Percentiles rank a stretch among this genome's conserved stretches.
Conservation (phyloP, 768 basidiomycete genomes). For the Sarcomyxa edulis region DNA sequence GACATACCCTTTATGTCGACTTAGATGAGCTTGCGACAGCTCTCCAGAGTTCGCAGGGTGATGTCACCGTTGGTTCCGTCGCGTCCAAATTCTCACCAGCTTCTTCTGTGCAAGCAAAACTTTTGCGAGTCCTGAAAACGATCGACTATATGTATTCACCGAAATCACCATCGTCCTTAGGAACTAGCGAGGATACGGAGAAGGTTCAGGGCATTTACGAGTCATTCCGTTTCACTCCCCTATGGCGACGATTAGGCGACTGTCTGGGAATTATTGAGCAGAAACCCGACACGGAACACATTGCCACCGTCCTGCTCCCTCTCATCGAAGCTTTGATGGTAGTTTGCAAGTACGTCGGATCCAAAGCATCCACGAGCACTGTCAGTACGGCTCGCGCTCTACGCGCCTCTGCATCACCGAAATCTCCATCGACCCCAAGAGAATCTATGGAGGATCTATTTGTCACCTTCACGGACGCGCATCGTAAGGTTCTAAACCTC, state of each 20-base stretch:
- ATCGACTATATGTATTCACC: constrained; percentile 95
- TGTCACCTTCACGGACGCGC: constrained; percentile 87
- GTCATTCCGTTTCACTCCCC: constrained; percentile 81
- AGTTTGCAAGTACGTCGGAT: constrained; percentile 90
- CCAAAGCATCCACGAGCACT: constrained; percentile 46
- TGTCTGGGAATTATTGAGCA: constrained; percentile 82
- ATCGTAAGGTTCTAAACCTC: constrained; percentile 89
- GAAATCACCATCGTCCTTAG: constrained; percentile 31
- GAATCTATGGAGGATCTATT: constrained; percentile 90
- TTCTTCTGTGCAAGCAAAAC: constrained; percentile 94
- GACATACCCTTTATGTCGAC: constrained; percentile 66
- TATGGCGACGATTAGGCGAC: constrained; percentile 89
- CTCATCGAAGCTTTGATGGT: constrained; percentile 98
- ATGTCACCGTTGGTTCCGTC: constrained; percentile 58
- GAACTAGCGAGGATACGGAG: constrained; percentile 50
- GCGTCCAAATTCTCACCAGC: constrained; percentile 91
- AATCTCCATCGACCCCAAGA: constrained; percentile 59
- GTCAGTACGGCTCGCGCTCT: constrained; percentile 44
- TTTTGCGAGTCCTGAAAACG: constrained; percentile 91
- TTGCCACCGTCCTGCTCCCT: constrained; percentile 89
- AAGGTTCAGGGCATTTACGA: constrained; percentile 88
- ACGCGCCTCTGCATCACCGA: constrained; percentile 64
- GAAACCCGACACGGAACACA: constrained; percentile 74
- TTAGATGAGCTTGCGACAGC: constrained; percentile 70
- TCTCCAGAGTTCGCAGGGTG: constrained; percentile 50